phyloP scores from a whole-genome alignment of 2,329 filamentous ascomycete species.

The Fusarium mexicanum region DNA sequence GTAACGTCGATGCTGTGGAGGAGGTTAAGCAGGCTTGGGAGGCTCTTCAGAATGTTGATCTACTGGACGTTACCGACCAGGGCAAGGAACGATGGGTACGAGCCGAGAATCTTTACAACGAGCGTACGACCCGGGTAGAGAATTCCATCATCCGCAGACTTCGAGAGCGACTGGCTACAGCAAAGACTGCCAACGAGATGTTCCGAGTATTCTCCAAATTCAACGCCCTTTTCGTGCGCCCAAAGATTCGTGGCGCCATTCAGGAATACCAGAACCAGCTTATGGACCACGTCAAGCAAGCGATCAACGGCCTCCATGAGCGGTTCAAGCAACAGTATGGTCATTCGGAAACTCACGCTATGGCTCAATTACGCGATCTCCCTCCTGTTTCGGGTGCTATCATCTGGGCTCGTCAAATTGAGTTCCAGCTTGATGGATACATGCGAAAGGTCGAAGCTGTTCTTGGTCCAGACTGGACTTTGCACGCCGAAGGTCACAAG shows the following conservation, averaged over 20 bases:
- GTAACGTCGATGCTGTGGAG: slow-evolving; percentile 95
- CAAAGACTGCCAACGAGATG: slow-evolving; percentile 99
- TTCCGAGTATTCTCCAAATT: slow-evolving; percentile 99
- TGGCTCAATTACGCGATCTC: slow-evolving; percentile 96
- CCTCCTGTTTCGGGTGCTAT: slow-evolving; percentile 97
- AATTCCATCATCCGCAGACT: slow-evolving; percentile 98
- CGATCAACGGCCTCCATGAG: slow-evolving; percentile 92
- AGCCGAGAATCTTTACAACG: slow-evolving; percentile 96
- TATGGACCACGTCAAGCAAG: slow-evolving; percentile 97
- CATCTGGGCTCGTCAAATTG: slow-evolving; percentile 97
- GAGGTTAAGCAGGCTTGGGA: slow-evolving; percentile 96
- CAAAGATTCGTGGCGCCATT: slow-evolving; percentile 98
- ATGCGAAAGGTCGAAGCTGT: slow-evolving; percentile 99
- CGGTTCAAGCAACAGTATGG: slow-evolving; percentile 99
- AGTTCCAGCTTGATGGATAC: slow-evolving; percentile 92
- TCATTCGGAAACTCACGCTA: slow-evolving; percentile 95
- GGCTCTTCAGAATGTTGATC: slow-evolving; percentile 91
- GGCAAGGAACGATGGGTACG: slow-evolving; percentile 93
- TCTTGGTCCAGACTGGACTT: slow-evolving; percentile 90
- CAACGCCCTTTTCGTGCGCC: slow-evolving; percentile 96
- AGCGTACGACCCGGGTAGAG: slow-evolving; percentile 94
- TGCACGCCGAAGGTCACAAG: slow-evolving; percentile 95
- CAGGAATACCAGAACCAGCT: slow-evolving; percentile 98
- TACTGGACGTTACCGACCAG: slow-evolving; percentile 89
- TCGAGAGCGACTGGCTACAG: slow-evolving; percentile 90